These are phyloP conservation scores for Umbilicus rupestris DNA, from an alignment of 164 flowering plant genomes.

Conservation along the genomic window DNA sequence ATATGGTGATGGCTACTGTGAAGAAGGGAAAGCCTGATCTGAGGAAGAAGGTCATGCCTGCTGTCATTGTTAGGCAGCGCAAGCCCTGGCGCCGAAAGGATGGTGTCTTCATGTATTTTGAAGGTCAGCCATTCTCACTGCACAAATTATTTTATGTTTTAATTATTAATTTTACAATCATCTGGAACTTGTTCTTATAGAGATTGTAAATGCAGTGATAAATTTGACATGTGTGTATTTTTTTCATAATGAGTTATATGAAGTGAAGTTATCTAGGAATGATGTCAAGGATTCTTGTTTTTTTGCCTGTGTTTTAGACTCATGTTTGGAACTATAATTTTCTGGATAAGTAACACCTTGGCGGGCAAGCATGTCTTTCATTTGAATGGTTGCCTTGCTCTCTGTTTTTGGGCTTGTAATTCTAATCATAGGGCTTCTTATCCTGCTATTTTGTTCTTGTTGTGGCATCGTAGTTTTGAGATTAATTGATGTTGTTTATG, in stretches of 20 bases:
- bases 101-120: constrained; percentile 8
- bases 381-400: neutral
- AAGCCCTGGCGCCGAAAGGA: constrained; percentile 12
- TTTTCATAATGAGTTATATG: too few species aligned
- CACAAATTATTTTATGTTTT: neutral
- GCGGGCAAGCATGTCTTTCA: neutral
- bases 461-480: too few species aligned
- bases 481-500: too few species aligned
- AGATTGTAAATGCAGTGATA: neutral
- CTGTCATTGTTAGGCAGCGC: constrained; percentile 11
- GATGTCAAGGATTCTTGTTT: too few species aligned
- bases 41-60: constrained; percentile 10
- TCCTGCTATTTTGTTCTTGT: too few species aligned
- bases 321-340: neutral
- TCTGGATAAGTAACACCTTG: neutral
- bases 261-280: too few species aligned
- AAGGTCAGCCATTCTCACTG: neutral
- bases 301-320: too few species aligned
- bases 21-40: constrained; percentile 10
- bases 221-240: too few species aligned
- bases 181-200: neutral
- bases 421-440: neutral
- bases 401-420: too few species aligned
- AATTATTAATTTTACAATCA: neutral
- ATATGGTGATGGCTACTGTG: constrained; percentile 11